A percentile compares a stretch with the other conserved stretches of the same genome.
These are phyloP conservation scores for Arthrobotrys musiformis DNA, from an alignment of 2,329 filamentous ascomycete genomes.

Conservation along the genomic window DNA sequence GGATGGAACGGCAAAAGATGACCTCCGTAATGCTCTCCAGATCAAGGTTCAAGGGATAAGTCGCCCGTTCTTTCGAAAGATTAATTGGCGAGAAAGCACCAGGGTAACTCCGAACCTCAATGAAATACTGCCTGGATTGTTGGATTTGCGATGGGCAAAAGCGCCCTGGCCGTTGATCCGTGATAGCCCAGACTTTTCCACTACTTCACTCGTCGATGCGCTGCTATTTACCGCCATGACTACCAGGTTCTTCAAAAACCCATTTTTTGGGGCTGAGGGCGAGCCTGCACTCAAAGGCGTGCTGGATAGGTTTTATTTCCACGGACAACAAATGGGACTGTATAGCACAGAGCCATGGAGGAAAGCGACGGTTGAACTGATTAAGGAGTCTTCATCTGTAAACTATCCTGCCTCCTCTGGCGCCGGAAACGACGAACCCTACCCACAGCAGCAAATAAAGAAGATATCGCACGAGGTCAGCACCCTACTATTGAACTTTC, in stretches of 20 bases:
- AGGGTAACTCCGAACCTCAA: background rate
- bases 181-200: background rate
- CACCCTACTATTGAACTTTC: background rate
- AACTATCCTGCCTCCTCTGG: too few species aligned
- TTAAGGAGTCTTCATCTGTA: too few species aligned
- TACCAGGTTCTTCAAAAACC: background rate
- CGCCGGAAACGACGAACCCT: too few species aligned
- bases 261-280: background rate
- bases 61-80: constrained; percentile 8
- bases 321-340: background rate
- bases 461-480: too few species aligned
- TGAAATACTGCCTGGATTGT: background rate
- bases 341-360: background rate
- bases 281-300: background rate
- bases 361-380: background rate
- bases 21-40: background rate
- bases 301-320: background rate
- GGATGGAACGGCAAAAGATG: constrained; percentile 18
- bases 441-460: too few species aligned
- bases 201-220: background rate
- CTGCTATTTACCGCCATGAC: background rate
- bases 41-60: constrained; percentile 6
- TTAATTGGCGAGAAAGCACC: background rate
- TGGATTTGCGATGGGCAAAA: background rate
- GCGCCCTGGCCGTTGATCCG: background rate